Evolutionary conservation across 2,329 filamentous ascomycete species (phyloP), one percentile per base, ranked within the genome.

Genomic region (Sporothrix pallida): DNA sequence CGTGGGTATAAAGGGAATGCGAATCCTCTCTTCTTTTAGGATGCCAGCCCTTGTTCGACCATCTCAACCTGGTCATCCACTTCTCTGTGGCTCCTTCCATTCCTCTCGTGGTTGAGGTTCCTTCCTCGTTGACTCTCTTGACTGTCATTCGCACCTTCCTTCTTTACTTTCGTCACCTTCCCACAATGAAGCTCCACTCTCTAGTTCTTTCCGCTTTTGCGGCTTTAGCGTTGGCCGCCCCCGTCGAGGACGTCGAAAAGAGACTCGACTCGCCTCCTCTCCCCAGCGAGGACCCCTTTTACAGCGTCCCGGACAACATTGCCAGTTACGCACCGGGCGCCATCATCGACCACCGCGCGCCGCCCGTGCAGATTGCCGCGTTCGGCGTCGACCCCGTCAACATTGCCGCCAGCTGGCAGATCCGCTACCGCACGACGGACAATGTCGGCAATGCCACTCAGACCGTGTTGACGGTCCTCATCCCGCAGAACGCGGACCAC

Each of bases 391-490:
- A 54, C 6, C 46, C 62, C 2, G 26, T 74, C 48, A 70, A 71
- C 46, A 48, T 75, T 17, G 17, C 50, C 8, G 48, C 42, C 63
- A 42, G 52, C 15, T 74, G 54, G 44, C 72, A 75, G 70, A 56
- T 72, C 26, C 60, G 50, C 15, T 75, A 75, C 67, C 74, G 74
- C 56, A 74, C 74, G 5, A 75, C 68, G 7, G 74, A 75, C 58
- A 72, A 26, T 48, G 7, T 72, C 4, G 48, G 67, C 58, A 72
- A 70, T 3, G 72, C 74, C 44, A 75, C 72, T 6, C 67, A 72
- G 4, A 72, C 71, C 0, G 69, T 75, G 0, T 46, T 72, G n/a
- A 75, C 74, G 0, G 60, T 73, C 4, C 68, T 75, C 6, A 56
- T 73, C 7, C 74, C 74, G 2, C 0, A 65, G 17, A 70, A 70